Evolutionary conservation across 2,329 filamentous ascomycete species (phyloP).

Genomic region (Pseudogymnoascus sp.): DNA sequence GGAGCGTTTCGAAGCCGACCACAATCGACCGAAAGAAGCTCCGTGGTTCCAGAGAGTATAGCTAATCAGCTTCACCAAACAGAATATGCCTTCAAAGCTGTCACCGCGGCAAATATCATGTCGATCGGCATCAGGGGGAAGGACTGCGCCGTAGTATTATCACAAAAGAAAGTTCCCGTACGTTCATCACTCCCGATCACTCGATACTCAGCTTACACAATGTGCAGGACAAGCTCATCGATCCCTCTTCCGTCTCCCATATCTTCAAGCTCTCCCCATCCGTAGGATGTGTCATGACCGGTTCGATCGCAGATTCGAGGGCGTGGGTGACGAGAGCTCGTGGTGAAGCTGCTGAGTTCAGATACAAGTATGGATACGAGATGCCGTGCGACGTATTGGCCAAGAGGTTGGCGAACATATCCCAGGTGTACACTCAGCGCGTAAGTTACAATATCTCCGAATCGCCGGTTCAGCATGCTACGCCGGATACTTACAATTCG

Average conservation of each 20-base stretch:
- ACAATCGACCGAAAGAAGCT: not conserved
- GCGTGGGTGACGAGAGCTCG: conserved; percentile 88
- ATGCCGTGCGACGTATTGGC: conserved; percentile 97
- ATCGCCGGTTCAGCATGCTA: conserved; percentile 13
- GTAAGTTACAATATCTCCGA: conserved; percentile 45
- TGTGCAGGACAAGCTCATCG: conserved; percentile 91
- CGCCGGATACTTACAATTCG: conserved; percentile 28
- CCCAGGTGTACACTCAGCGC: conserved; percentile 96
- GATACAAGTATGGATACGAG: conserved; percentile 98
- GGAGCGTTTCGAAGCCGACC: not conserved
- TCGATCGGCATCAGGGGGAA: conserved; percentile 93
- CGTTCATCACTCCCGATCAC: conserved; percentile 33
- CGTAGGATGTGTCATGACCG: conserved; percentile 96
- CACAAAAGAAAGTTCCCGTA: conserved; percentile 99
- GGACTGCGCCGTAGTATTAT: conserved; percentile 92
- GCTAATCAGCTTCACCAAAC: conserved; percentile 22
- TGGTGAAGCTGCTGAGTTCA: conserved; percentile 94
- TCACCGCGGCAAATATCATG: conserved; percentile 98
- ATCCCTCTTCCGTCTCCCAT: conserved; percentile 92
- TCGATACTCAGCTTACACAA: conserved; percentile 21
- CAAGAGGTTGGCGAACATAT: conserved; percentile 97
- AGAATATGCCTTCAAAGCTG: conserved; percentile 99
- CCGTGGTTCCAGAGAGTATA: conserved; percentile 7
- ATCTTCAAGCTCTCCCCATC: conserved; percentile 95
- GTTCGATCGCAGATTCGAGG: conserved; percentile 93